A percentile compares a stretch with the other conserved stretches of the same genome.
phyloP scores from a whole-genome alignment of 768 basidiomycete genomes.

The Holtermannia corniformis region DNA sequence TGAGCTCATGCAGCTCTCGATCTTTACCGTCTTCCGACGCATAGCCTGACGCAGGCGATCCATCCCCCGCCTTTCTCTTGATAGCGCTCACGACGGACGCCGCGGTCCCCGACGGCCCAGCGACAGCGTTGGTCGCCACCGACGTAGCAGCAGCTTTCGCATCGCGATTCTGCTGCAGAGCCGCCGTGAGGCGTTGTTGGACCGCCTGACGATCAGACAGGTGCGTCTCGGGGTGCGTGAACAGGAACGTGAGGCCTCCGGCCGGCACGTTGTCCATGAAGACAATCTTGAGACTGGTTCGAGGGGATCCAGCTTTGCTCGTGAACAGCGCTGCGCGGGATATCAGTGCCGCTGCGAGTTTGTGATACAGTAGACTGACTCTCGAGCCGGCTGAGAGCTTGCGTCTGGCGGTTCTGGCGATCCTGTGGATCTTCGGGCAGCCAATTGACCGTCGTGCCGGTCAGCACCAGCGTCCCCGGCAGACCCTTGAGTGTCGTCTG shows the following conservation, averaged over 20 bases:
- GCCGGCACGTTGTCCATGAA: constrained; percentile 36
- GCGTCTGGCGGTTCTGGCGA: constrained; percentile 4
- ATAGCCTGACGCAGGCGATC: constrained; percentile 1
- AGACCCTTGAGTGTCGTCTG: constrained; percentile 69
- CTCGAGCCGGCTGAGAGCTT: constrained; percentile 8
- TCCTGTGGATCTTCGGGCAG: constrained; percentile 49
- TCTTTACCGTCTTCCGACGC: background rate
- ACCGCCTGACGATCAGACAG: constrained; percentile 29
- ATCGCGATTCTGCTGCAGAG: constrained; percentile 22
- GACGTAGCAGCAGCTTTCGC: constrained; percentile 7
- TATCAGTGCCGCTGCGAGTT: background rate
- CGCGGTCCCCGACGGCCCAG: background rate
- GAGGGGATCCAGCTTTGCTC: constrained; percentile 31
- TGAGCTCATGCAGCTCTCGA: constrained; percentile 3
- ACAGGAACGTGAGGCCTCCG: constrained; percentile 35
- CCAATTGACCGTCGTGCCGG: constrained; percentile 66
- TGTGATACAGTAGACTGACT: background rate
- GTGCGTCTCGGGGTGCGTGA: constrained; percentile 21
- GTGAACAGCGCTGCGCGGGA: constrained; percentile 41
- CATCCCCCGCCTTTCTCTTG: background rate
- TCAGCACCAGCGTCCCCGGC: constrained; percentile 64
- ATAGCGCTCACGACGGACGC: background rate
- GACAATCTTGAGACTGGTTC: constrained; percentile 34
- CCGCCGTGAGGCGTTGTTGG: constrained; percentile 35
- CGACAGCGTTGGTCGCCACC: constrained; percentile 2